These are phyloP conservation scores for Solanum peruvianum DNA, from an alignment of 257 asterid genomes.

Conservation along the genomic window DNA sequence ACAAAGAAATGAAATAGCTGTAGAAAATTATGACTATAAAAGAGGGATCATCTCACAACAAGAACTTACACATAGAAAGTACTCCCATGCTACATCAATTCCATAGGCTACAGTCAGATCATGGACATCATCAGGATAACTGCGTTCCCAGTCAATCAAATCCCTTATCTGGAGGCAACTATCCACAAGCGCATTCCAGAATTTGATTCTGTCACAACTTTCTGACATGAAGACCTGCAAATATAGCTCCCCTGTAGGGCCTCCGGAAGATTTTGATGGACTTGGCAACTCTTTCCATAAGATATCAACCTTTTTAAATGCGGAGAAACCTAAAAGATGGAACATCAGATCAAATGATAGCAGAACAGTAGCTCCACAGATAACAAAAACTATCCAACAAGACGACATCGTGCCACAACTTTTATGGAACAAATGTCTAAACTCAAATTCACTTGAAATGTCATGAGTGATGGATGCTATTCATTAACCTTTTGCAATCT, in stretches of 20 bases:
- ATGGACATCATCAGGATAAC: constrained; percentile 77
- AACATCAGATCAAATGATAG: not conserved
- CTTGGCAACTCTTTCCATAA: constrained; percentile 60
- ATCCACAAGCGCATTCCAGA: constrained; percentile 58
- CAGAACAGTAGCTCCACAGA: not conserved
- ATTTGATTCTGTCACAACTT: constrained; percentile 41
- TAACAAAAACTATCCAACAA: not conserved
- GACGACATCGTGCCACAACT: not conserved
- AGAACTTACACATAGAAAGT: constrained; percentile 60
- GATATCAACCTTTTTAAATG: constrained; percentile 76
- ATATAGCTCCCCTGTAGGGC: constrained; percentile 44
- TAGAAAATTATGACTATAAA: not conserved
- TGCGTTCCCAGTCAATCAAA: constrained; percentile 87
- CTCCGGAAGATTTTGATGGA: constrained; percentile 18
- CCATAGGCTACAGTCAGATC: constrained; percentile 61
- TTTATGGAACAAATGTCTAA: not conserved
- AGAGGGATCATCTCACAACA: not conserved
- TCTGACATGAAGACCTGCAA: constrained; percentile 60
- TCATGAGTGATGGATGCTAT: not conserved
- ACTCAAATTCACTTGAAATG: not conserved
- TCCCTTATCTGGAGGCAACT: constrained; percentile 45
- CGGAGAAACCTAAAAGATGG: constrained; percentile 34
- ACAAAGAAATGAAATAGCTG: not conserved
- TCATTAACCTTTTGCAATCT: not conserved
- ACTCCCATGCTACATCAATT: constrained; percentile 50